Evolutionary conservation across 331 rosid genomes (phyloP).

Genomic region (Cucumis variabilis): DNA sequence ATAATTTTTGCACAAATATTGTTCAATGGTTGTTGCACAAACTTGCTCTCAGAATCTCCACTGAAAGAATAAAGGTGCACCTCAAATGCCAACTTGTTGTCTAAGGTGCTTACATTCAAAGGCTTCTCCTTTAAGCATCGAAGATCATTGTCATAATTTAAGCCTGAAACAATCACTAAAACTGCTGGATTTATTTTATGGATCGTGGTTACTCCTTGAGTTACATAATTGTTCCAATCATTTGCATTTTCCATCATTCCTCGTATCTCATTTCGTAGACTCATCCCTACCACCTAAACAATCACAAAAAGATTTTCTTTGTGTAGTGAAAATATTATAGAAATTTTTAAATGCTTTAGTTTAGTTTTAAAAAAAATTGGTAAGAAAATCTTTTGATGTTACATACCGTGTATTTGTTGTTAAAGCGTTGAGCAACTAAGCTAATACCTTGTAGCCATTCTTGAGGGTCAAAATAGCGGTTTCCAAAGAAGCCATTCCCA

Average conservation of each 20-base stretch:
- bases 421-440: not conserved
- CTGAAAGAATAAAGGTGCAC: not conserved
- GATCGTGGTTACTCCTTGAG: not conserved
- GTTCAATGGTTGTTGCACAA: not conserved
- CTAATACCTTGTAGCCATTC: not conserved
- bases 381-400: not conserved
- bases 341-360: not conserved
- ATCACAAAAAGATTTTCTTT: not conserved
- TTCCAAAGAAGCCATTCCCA: not conserved
- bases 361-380: not conserved
- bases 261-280: not conserved
- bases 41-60: not conserved
- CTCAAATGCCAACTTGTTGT: not conserved
- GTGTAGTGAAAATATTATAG: not conserved
- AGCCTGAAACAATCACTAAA: not conserved
- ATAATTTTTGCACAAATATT: not conserved
- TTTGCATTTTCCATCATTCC: not conserved
- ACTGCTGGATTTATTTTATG: not conserved
- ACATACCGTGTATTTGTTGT: not conserved
- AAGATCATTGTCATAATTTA: not conserved
- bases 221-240: not conserved
- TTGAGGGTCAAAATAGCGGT: not conserved
- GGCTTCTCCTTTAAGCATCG: not conserved
- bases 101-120: not conserved
- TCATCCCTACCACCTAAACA: not conserved